A percentile compares a stretch with the other conserved stretches of the same genome.
Conservation (phyloP, 257 asterid species). For the Thymus quinquecostatus region DNA sequence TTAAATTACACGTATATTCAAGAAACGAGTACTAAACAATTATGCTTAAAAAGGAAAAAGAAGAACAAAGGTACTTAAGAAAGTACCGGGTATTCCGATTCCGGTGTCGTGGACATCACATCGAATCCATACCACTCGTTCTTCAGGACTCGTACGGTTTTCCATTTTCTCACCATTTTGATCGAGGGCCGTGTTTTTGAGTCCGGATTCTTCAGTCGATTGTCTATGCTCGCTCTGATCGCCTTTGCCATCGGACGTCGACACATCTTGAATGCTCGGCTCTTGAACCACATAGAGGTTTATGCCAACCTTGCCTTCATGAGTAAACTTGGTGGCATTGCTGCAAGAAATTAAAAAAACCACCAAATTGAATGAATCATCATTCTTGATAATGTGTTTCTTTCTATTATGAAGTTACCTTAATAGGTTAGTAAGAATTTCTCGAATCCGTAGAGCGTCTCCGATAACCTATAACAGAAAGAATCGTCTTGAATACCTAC, state of each 20-base stretch:
- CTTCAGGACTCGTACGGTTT: conserved; percentile 36
- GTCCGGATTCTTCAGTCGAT: conserved; percentile 23
- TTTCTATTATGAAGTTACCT: conserved; percentile 48
- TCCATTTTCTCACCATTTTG: conserved; percentile 37
- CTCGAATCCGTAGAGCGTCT: conserved; percentile 90
- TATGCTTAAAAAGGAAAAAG: not conserved
- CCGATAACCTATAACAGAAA: conserved; percentile 69
- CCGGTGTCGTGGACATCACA: conserved; percentile 91
- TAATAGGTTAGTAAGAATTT: conserved; percentile 85
- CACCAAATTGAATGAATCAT: no score
- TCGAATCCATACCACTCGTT: conserved; percentile 72
- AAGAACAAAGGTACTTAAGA: not conserved
- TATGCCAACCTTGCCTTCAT: conserved; percentile 87
- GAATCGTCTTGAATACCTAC: not conserved
- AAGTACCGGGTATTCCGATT: conserved; percentile 87
- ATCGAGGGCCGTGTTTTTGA: conserved; percentile 30
- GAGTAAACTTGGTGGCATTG: conserved; percentile 90
- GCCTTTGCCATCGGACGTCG: conserved; percentile 14
- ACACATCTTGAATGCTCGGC: conserved; percentile 37
- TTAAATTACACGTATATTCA: not conserved
- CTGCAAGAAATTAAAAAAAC: conserved; percentile 40
- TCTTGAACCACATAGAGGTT: conserved; percentile 66
- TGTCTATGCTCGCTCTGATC: conserved; percentile 2
- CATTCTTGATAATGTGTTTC: not conserved
- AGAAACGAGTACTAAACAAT: not conserved